phyloP scores from a whole-genome alignment of 176 grass and related monocot genomes.

The Guadua angustifolia region DNA sequence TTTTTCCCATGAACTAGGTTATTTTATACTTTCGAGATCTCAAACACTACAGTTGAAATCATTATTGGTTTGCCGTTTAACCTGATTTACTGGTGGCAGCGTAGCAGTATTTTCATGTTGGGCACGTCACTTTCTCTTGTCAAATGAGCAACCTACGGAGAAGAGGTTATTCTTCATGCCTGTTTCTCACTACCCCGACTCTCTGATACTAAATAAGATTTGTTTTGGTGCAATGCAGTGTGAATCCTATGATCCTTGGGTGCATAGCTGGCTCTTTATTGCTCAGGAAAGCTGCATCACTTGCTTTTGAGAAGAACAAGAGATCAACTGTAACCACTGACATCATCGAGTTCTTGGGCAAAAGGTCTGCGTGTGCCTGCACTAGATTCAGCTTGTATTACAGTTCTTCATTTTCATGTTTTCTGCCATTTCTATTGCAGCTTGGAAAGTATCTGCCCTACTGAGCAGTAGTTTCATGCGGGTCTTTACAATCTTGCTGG shows the following conservation, averaged over 20 bases:
- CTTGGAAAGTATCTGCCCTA: slow-evolving; percentile 76
- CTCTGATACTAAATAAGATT: not conserved
- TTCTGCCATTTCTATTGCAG: slow-evolving; percentile 48
- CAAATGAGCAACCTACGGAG: slow-evolving; percentile 49
- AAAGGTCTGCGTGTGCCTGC: slow-evolving; percentile 33
- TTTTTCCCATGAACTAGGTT: too few species aligned
- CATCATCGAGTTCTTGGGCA: slow-evolving; percentile 70
- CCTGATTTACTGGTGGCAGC: slow-evolving; percentile 42
- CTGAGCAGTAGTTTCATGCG: slow-evolving; percentile 30
- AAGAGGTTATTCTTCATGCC: slow-evolving; percentile 56
- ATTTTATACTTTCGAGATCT: not conserved
- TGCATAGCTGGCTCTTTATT: slow-evolving; percentile 78
- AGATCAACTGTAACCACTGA: slow-evolving; percentile 78
- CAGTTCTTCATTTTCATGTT: slow-evolving; percentile 21
- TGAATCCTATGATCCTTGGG: slow-evolving; percentile 85
- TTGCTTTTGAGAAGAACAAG: slow-evolving; percentile 71
- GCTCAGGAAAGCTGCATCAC: slow-evolving; percentile 68
- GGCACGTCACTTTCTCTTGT: slow-evolving; percentile 55
- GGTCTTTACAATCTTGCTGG: not conserved
- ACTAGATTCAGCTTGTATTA: not conserved
- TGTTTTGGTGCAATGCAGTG: slow-evolving; percentile 39
- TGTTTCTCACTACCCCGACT: slow-evolving; percentile 18
- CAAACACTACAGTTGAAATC: slow-evolving; percentile 5
- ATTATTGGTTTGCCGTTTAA: slow-evolving; percentile 10
- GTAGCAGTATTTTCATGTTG: slow-evolving; percentile 87